These are phyloP conservation scores for Saksenaea oblongispora DNA, from an alignment of 371 early-diverging fungal genomes.

Conservation along the genomic window DNA sequence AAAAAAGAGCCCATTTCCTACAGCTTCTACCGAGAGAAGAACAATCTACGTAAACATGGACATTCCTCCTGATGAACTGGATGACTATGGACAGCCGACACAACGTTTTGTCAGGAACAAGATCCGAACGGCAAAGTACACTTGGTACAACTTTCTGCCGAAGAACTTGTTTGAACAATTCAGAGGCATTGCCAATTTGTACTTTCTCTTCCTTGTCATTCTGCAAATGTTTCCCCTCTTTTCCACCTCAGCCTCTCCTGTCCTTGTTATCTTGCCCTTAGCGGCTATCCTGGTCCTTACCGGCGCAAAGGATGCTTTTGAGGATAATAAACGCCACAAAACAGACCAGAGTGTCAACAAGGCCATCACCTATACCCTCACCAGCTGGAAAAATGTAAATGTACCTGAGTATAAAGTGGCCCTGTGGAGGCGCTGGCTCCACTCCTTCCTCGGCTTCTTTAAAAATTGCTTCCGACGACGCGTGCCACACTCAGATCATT, in stretches of 20 bases:
- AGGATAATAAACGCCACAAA: conserved; percentile 91
- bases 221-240: conserved; percentile 82
- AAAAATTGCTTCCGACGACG: conserved; percentile 8
- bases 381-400: conserved; percentile 63
- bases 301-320: conserved; percentile 92
- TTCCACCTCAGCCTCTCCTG: conserved; percentile 67
- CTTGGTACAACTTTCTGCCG: conserved; percentile 87
- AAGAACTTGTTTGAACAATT: conserved; percentile 94
- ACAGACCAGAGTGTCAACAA: conserved; percentile 81
- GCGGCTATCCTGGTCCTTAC: conserved; percentile 81
- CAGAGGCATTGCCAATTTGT: conserved; percentile 90
- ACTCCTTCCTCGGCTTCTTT: conserved; percentile 7
- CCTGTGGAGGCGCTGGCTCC: conserved; percentile 32
- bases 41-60: conserved; percentile 51
- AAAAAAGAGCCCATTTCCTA: conserved; percentile 38
- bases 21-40: conserved; percentile 39
- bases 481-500: conserved; percentile 4
- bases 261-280: conserved; percentile 86
- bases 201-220: conserved; percentile 88
- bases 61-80: conserved; percentile 35
- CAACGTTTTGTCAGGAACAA: conserved; percentile 56
- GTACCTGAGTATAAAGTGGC: conserved; percentile 43
- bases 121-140: conserved; percentile 86
- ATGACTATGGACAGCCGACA: conserved; percentile 45
- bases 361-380: conserved; percentile 52